A percentile compares a stretch with the other conserved stretches of the same genome.
Evolutionary conservation across 2,329 filamentous ascomycete genomes (phyloP).

Genomic region (Xylariaceae sp.): DNA sequence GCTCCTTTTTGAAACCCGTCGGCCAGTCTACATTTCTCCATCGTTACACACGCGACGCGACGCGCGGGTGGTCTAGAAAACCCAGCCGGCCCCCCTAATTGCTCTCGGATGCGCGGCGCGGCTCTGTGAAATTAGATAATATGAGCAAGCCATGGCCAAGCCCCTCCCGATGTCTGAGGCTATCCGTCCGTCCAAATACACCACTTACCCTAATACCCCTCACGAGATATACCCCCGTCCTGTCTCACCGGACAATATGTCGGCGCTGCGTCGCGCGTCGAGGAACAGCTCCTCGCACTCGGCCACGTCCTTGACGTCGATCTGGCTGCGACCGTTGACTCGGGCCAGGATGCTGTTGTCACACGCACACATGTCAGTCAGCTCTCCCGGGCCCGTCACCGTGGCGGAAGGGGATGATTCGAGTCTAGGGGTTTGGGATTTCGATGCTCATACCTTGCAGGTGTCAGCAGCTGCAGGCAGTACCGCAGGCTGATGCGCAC

Average conservation of each 20-base stretch:
- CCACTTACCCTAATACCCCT: no score
- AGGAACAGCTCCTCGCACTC: constrained; percentile 82
- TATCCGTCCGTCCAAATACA: constrained; percentile 4
- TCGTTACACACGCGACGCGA: no score
- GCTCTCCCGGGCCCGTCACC: constrained; percentile 1
- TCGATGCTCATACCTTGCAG: constrained; percentile 58
- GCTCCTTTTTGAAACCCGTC: no score
- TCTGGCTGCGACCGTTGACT: constrained; percentile 69
- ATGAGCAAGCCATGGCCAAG: constrained; percentile 13
- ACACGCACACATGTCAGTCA: background rate
- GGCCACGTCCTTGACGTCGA: constrained; percentile 68
- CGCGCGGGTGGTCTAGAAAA: no score
- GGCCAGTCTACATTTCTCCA: no score
- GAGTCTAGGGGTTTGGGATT: no score
- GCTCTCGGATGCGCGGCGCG: no score
- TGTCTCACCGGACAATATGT: constrained; percentile 56
- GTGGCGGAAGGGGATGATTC: no score
- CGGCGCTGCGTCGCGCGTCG: constrained; percentile 70
- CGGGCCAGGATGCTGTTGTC: constrained; percentile 69
- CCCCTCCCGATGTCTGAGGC: constrained; percentile 13
- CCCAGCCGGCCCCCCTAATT: no score
- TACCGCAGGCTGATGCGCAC: constrained; percentile 87
- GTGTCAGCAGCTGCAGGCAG: constrained; percentile 83
- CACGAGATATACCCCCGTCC: constrained; percentile 58
- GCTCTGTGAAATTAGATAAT: constrained; percentile 20